A percentile compares a stretch with the other conserved stretches of the same genome.
These are phyloP conservation scores for Fraxinus platypoda DNA, from an alignment of 305 asterid species.

Conservation along the genomic window DNA sequence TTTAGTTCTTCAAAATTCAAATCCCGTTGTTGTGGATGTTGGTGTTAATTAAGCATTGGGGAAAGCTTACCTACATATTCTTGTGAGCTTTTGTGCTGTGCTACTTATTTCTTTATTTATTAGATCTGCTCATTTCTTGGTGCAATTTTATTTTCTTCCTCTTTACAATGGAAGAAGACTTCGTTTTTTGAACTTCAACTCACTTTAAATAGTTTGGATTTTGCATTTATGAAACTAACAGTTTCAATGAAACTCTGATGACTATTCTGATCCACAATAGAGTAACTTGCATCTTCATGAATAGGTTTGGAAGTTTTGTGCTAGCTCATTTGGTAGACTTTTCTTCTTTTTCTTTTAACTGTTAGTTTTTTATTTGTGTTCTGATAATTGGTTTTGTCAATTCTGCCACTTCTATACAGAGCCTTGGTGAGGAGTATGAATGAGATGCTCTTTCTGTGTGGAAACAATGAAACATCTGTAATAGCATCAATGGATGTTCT, in stretches of 20 bases:
- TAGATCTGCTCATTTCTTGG: background rate
- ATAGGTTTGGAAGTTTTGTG: background rate
- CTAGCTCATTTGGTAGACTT: background rate
- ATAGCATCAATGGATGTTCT: slow-evolving; percentile 61
- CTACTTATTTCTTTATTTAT: background rate
- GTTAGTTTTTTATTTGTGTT: slow-evolving; percentile 13
- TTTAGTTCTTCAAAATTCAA: background rate
- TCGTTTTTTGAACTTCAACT: background rate
- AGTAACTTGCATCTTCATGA: background rate
- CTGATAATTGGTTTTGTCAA: slow-evolving; percentile 4
- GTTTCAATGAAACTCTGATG: background rate
- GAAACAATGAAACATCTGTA: slow-evolving; percentile 61
- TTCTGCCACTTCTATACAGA: slow-evolving; percentile 42
- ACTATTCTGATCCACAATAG: background rate
- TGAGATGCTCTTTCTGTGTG: slow-evolving; percentile 86
- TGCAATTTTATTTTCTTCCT: background rate
- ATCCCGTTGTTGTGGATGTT: background rate
- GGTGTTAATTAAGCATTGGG: background rate
- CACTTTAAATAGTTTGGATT: background rate
- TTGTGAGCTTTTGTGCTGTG: background rate
- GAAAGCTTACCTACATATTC: background rate
- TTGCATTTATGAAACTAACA: background rate
- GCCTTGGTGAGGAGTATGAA: slow-evolving; percentile 84
- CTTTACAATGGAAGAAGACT: background rate
- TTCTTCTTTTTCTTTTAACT: slow-evolving; percentile 1